Conservation (phyloP, 2,329 filamentous ascomycete species). For the Aspergillus sp. region DNA sequence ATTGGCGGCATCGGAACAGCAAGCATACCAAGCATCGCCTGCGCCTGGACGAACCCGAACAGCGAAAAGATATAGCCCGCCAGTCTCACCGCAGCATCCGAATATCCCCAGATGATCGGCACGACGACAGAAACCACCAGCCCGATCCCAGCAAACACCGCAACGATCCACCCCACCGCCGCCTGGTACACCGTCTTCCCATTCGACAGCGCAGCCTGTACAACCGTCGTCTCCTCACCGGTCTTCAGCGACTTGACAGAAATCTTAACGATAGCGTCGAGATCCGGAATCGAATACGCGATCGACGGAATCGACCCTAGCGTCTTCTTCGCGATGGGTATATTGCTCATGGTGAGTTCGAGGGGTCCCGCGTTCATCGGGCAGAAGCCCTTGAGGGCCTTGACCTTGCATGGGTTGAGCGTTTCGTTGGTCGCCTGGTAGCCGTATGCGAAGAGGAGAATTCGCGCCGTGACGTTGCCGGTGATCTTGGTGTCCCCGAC, state of each 20-base stretch:
- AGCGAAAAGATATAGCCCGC: constrained; percentile 93
- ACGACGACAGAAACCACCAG: constrained; percentile 84
- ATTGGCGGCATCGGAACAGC: constrained; percentile 82
- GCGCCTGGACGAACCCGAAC: constrained; percentile 91
- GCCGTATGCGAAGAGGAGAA: constrained; percentile 48
- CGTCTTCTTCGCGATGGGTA: constrained; percentile 1
- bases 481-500: constrained; percentile 81
- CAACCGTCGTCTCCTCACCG: constrained; percentile 73
- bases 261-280: constrained; percentile 83
- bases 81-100: constrained; percentile 91
- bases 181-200: constrained; percentile 88
- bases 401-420: constrained; percentile 11
- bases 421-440: constrained; percentile 8
- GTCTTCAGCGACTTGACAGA: constrained; percentile 74
- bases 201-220: constrained; percentile 86
- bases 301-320: constrained; percentile 58
- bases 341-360: neutral
- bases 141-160: constrained; percentile 82
- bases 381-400: constrained; percentile 7
- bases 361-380: constrained; percentile 13
- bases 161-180: constrained; percentile 87
- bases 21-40: constrained; percentile 87
- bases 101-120: constrained; percentile 84
- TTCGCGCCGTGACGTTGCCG: constrained; percentile 77
- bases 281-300: constrained; percentile 85